Evolutionary conservation across 1,284 basidiomycete genomes (phyloP).

Genomic region (Fomitopsis betulina): DNA sequence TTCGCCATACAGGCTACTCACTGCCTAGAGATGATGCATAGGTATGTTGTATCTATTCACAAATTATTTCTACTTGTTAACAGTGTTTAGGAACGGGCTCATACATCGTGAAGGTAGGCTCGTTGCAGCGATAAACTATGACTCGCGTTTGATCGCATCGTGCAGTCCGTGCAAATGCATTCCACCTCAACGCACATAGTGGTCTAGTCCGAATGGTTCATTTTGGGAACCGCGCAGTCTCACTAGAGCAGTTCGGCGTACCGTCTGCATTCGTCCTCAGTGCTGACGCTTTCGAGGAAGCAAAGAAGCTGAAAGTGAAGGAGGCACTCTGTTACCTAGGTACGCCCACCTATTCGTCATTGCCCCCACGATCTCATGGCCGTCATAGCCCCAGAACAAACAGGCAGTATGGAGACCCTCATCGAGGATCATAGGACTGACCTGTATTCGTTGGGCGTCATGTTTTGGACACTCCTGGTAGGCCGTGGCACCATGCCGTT

Average conservation of each 20-base stretch:
- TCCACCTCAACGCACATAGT: conserved; percentile 64
- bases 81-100: conserved; percentile 36
- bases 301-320: conserved; percentile 62
- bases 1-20: conserved; percentile 71
- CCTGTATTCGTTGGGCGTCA: conserved; percentile 63
- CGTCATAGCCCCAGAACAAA: conserved; percentile 57
- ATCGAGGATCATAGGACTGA: conserved; percentile 68
- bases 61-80: conserved; percentile 5
- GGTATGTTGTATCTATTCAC: conserved; percentile 30
- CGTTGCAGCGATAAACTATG: neutral
- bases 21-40: conserved; percentile 63
- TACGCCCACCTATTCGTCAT: conserved; percentile 5
- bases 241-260: conserved; percentile 64
- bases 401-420: conserved; percentile 63
- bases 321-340: conserved; percentile 65
- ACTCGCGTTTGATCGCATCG: neutral
- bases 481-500: conserved; percentile 67
- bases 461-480: conserved; percentile 67
- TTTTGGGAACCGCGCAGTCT: conserved; percentile 72
- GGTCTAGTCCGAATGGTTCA: conserved; percentile 65
- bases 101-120: conserved; percentile 60
- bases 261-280: conserved; percentile 62
- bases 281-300: conserved; percentile 49
- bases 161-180: conserved; percentile 67
- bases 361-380: neutral